Percentiles rank a stretch among this genome's conserved stretches.
phyloP scores from a whole-genome alignment of 164 flowering plant genomes.

The Litsea cubeba region DNA sequence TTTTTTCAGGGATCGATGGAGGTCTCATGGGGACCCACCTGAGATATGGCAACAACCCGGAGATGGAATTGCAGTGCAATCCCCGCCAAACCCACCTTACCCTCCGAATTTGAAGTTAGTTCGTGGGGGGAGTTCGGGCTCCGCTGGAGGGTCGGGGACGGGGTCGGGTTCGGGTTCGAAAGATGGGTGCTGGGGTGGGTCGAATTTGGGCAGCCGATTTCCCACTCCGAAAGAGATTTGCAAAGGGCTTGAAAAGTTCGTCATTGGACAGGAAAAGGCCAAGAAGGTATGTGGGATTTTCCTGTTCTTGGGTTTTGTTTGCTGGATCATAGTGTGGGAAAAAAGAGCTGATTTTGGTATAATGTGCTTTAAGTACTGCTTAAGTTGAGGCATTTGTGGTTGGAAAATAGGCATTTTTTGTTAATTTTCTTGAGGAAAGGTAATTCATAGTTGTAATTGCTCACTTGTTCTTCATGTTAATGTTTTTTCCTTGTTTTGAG shows the following conservation, averaged over 20 bases:
- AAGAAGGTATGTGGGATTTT: constrained; percentile 60
- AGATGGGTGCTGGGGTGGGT: constrained; percentile 80
- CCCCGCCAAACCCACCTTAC: constrained; percentile 11
- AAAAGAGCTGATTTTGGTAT: not conserved
- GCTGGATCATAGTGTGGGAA: not conserved
- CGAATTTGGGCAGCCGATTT: constrained; percentile 62
- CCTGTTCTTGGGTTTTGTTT: not conserved
- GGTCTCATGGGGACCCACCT: constrained; percentile 66
- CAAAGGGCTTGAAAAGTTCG: constrained; percentile 87
- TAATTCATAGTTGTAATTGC: not conserved
- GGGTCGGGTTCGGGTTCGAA: constrained; percentile 41
- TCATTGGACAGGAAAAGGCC: constrained; percentile 88
- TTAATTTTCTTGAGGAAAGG: not conserved
- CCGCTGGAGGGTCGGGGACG: constrained; percentile 37
- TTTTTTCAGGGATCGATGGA: constrained; percentile 9
- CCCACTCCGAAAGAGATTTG: constrained; percentile 95
- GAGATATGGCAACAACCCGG: constrained; percentile 85
- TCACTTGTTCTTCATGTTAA: not conserved
- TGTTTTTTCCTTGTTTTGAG: not conserved
- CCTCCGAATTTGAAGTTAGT: constrained; percentile 12
- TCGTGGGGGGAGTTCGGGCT: constrained; percentile 20
- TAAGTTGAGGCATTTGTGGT: not conserved
- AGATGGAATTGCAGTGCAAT: constrained; percentile 40
- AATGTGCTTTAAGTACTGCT: not conserved
- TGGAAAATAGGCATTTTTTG: not conserved